Conservation (phyloP, 139 green algal genomes). For the Marvania coccoides region DNA sequence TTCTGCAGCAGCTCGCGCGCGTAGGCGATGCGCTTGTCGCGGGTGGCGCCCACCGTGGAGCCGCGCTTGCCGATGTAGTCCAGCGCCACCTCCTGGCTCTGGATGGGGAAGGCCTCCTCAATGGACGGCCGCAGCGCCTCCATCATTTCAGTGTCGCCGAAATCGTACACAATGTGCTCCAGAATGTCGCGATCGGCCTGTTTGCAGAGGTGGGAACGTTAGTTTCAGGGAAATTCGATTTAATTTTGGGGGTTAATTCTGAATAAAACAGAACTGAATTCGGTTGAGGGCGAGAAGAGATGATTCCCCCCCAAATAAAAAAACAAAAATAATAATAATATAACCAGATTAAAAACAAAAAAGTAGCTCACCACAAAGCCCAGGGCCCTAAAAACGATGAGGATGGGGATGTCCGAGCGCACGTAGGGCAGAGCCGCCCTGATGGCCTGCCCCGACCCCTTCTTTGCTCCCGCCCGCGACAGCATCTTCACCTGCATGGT, state of each 20-base stretch:
- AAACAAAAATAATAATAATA: no score
- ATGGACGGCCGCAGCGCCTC: conserved; percentile 86
- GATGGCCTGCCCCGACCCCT: conserved; percentile 45
- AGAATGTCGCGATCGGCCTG: conserved; percentile 77
- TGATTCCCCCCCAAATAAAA: no score
- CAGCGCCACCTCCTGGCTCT: conserved; percentile 81
- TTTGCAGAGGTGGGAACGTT: no score
- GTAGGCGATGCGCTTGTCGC: conserved; percentile 85
- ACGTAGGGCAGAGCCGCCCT: conserved; percentile 68
- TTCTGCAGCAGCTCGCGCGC: conserved; percentile 88
- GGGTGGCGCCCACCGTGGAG: conserved; percentile 44
- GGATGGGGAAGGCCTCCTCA: conserved; percentile 91
- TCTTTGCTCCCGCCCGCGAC: conserved; percentile 35
- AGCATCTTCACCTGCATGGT: conserved; percentile 86
- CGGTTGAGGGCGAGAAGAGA: no score
- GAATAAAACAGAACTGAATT: no score
- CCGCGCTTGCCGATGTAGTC: conserved; percentile 95
- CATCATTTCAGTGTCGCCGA: conserved; percentile 86
- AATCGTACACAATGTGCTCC: conserved; percentile 87
- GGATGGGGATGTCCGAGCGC: conserved; percentile 74
- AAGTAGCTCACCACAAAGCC: conserved; percentile 69
- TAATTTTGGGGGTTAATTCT: no score
- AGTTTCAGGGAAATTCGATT: not conserved
- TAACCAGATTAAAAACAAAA: no score
- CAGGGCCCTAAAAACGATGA: conserved; percentile 84